These are phyloP conservation scores for Poronia punctata DNA, from an alignment of 495 filamentous ascomycete species.

Conservation along the genomic window DNA sequence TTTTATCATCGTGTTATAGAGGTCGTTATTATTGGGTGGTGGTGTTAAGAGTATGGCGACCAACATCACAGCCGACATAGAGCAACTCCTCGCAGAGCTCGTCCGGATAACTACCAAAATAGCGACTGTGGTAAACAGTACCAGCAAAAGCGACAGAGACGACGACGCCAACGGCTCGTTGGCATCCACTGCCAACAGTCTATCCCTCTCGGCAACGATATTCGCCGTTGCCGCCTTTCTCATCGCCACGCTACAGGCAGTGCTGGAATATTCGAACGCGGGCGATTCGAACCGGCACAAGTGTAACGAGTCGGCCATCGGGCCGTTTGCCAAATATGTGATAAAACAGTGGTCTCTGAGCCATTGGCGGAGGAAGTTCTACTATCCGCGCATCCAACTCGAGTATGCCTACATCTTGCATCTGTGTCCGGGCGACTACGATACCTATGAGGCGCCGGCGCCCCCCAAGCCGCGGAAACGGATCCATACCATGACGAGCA, in stretches of 20 bases:
- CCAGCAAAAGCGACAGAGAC: not conserved
- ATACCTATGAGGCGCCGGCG: too few relatives aligned
- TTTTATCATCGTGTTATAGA: too few relatives aligned
- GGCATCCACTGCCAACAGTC: not conserved
- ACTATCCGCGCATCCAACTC: not conserved
- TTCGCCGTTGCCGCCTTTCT: not conserved
- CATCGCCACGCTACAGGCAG: not conserved
- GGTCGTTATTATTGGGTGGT: too few relatives aligned
- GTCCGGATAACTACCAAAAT: not conserved
- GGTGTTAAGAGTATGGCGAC: too few relatives aligned
- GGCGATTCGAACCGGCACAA: not conserved
- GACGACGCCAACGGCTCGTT: not conserved
- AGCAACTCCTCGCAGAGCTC: conserved; percentile 4
- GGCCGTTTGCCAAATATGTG: not conserved
- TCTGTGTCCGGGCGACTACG: too few relatives aligned
- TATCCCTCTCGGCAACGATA: conserved; percentile 1
- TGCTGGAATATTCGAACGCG: not conserved
- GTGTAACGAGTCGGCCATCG: not conserved
- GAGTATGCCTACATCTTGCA: not conserved
- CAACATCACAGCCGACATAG: not conserved
- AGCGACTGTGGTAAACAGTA: not conserved
- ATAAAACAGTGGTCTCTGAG: not conserved
- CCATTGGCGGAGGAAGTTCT: not conserved
- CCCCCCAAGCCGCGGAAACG: too few relatives aligned
- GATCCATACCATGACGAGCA: too few relatives aligned